phyloP scores from a whole-genome alignment of 75 land plant genomes.

The Pseudotsuga menziesii region DNA sequence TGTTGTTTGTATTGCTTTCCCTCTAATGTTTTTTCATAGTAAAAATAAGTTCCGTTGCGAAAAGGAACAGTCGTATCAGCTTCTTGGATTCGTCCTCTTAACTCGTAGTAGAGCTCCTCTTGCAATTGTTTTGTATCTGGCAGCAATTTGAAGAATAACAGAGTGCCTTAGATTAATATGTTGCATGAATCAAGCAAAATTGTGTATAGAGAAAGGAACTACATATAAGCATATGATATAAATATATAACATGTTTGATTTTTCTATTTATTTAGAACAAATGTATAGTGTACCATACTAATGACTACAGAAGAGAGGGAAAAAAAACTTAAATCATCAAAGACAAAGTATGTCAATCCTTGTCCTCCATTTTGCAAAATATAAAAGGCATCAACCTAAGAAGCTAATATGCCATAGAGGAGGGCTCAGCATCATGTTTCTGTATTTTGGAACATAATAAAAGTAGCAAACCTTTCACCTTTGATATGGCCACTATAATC shows the following conservation, averaged over 20 bases:
- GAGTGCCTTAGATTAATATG: neutral
- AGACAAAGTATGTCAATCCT: too few species aligned
- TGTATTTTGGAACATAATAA: too few species aligned
- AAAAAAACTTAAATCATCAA: too few species aligned
- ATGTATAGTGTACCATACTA: too few species aligned
- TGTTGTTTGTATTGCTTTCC: constrained; percentile 91
- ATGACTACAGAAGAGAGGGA: too few species aligned
- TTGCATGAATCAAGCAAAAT: neutral
- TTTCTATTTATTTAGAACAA: neutral
- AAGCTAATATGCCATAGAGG: too few species aligned
- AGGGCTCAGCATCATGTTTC: too few species aligned
- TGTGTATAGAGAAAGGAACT: neutral
- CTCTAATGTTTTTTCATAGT: constrained; percentile 67
- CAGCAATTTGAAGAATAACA: neutral
- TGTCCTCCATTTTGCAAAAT: too few species aligned
- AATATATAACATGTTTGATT: neutral
- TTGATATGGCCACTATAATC: too few species aligned
- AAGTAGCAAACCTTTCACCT: too few species aligned
- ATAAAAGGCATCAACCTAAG: too few species aligned
- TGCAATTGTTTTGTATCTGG: constrained; percentile 64
- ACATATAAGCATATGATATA: neutral
- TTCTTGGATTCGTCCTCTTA: constrained; percentile 84
- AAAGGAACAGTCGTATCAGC: constrained; percentile 72
- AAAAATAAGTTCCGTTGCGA: constrained; percentile 68
- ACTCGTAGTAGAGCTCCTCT: constrained; percentile 66